Conservation (phyloP, 495 filamentous ascomycete genomes). For the Neurospora sp. region DNA sequence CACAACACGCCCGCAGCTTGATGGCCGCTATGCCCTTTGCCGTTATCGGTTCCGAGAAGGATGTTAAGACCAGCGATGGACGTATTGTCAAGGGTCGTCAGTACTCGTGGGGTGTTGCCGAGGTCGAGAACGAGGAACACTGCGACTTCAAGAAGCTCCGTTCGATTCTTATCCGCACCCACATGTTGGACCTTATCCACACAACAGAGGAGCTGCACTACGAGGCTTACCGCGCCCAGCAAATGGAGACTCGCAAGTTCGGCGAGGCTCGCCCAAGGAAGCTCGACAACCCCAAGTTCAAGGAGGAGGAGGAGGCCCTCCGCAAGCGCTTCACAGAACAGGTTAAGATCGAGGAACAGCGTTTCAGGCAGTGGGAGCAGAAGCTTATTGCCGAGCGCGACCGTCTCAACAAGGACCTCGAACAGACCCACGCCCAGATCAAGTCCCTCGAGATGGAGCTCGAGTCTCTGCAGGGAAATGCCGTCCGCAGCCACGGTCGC, state of each 20-base stretch:
- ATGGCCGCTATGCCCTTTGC: conserved; percentile 98
- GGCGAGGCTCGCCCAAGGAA: conserved; percentile 94
- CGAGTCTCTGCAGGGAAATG: conserved; percentile 84
- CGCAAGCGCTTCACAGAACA: conserved; percentile 99
- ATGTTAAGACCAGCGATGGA: conserved; percentile 90
- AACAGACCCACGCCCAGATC: conserved; percentile 94
- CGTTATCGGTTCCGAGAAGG: conserved; percentile 97
- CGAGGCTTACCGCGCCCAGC: conserved; percentile 95
- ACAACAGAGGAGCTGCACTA: conserved; percentile 98
- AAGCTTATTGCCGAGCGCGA: conserved; percentile 97
- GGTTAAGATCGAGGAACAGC: conserved; percentile 98
- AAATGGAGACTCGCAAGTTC: conserved; percentile 99
- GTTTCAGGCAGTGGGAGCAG: conserved; percentile 99
- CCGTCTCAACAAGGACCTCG: conserved; percentile 97
- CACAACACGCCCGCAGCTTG: conserved; percentile 82
- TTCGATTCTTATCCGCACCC: conserved; percentile 97
- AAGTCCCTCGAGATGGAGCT: conserved; percentile 90
- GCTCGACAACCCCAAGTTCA: conserved; percentile 99
- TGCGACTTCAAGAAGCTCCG: conserved; percentile 99
- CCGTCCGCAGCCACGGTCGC: conserved; percentile 88
- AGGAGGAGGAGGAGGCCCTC: conserved; percentile 96
- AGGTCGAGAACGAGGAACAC: conserved; percentile 99
- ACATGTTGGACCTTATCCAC: conserved; percentile 99
- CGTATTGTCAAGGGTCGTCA: conserved; percentile 97
- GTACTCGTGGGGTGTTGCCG: conserved; percentile 97